phyloP scores from a whole-genome alignment of 2,329 filamentous ascomycete genomes.

The Sarocladium strictum region DNA sequence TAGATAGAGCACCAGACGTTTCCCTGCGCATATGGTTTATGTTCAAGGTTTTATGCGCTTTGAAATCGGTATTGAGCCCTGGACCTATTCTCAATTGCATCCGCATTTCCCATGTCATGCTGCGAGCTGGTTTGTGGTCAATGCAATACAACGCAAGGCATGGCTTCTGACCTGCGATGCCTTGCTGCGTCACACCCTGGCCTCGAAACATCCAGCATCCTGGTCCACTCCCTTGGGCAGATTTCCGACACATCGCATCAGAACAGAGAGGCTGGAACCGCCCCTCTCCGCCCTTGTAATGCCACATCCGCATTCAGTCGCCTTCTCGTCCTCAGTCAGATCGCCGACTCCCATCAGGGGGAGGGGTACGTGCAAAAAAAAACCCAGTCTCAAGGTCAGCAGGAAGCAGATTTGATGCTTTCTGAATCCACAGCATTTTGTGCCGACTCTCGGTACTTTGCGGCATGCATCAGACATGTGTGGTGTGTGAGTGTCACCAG shows the following conservation, averaged over 20 bases:
- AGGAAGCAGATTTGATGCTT: neutral
- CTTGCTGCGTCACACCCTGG: neutral
- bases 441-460: too few relatives aligned
- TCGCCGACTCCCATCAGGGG: neutral
- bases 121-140: too few relatives aligned
- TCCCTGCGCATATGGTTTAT: too few relatives aligned
- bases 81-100: too few relatives aligned
- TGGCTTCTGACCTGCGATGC: neutral
- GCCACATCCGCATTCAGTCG: neutral
- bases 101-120: too few relatives aligned
- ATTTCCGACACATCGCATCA: constrained; percentile 4
- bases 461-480: too few relatives aligned
- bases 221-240: neutral
- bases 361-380: neutral
- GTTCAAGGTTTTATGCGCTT: too few relatives aligned
- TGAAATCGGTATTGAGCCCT: too few relatives aligned
- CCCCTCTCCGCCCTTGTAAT: neutral
- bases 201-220: neutral
- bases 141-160: neutral
- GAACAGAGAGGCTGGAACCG: neutral
- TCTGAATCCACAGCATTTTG: too few relatives aligned
- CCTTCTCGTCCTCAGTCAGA: neutral
- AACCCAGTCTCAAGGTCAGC: neutral
- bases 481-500: too few relatives aligned
- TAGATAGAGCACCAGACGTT: too few relatives aligned